Evolutionary conservation across 148 eudicot genomes (phyloP).

Genomic region (Vaccinium myrtillus): DNA sequence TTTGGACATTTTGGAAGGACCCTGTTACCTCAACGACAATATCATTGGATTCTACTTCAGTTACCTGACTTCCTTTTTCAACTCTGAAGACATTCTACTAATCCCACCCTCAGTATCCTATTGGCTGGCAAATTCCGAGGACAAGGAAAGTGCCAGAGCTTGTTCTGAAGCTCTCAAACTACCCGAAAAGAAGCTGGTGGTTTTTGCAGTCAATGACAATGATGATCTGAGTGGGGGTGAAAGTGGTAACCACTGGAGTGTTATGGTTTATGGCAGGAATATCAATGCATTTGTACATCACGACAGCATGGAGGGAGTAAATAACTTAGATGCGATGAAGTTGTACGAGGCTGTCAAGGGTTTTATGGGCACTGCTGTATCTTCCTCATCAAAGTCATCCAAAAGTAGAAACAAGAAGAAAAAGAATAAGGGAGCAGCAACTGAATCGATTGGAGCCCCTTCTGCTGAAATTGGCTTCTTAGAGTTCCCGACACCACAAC

Average conservation of each 20-base stretch:
- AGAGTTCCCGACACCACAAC: not conserved
- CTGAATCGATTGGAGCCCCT: not conserved
- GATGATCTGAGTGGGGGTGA: not conserved
- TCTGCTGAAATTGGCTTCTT: not conserved
- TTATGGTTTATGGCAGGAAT: constrained; percentile 17
- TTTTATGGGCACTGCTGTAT: not conserved
- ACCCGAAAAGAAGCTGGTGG: constrained; percentile 4
- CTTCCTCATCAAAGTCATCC: not conserved
- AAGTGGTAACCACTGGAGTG: constrained; percentile 19
- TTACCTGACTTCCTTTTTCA: not conserved
- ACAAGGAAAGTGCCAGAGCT: not conserved
- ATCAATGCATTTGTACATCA: constrained; percentile 15
- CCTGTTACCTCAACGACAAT: not conserved
- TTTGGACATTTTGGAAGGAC: not conserved
- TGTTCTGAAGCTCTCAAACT: constrained; percentile 17
- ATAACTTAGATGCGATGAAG: constrained; percentile 7
- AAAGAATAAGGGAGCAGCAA: not conserved
- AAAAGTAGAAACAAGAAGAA: not conserved
- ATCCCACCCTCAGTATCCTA: not conserved
- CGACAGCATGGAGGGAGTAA: constrained; percentile 20
- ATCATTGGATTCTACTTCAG: constrained; percentile 7
- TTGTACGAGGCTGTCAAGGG: constrained; percentile 19
- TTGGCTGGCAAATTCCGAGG: not conserved
- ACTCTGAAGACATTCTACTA: not conserved
- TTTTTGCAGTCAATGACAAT: constrained; percentile 20